Percentiles rank a stretch among this genome's conserved stretches.
Evolutionary conservation across 169 alveolate species (phyloP).

Genomic region (Cardiosporidium cionae): DNA sequence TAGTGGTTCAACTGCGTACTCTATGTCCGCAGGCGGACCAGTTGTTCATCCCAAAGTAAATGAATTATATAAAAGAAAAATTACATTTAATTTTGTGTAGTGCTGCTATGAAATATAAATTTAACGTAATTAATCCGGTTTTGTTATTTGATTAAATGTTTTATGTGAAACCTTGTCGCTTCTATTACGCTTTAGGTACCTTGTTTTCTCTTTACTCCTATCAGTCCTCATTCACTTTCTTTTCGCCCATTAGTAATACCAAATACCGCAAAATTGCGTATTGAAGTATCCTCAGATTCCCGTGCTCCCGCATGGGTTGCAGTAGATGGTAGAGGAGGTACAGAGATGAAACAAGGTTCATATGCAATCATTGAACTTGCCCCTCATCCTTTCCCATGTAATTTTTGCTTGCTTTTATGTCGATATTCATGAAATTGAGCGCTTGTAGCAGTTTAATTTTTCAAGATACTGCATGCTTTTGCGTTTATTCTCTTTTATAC

Average conservation of each 20-base stretch:
- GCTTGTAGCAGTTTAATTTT: not conserved
- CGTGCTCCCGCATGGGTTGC: constrained; percentile 46
- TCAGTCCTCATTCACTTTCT: constrained; percentile 91
- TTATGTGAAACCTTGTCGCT: no score
- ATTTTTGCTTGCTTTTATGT: not conserved
- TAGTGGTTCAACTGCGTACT: constrained; percentile 97
- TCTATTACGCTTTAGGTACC: no score
- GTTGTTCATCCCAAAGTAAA: constrained; percentile 83
- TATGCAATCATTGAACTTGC: constrained; percentile 1
- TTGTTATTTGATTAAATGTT: no score
- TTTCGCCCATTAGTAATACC: constrained; percentile 88
- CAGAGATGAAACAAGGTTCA: constrained; percentile 13
- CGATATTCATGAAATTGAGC: not conserved
- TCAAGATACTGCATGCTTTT: not conserved
- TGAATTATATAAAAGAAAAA: not conserved
- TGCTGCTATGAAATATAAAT: no score
- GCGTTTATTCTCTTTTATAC: not conserved
- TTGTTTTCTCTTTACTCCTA: constrained; percentile 81
- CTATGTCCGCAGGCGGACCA: constrained; percentile 94
- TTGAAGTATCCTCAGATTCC: constrained; percentile 50
- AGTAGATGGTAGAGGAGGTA: constrained; percentile 21
- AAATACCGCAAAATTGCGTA: constrained; percentile 35
- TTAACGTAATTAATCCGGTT: no score
- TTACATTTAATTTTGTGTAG: not conserved
- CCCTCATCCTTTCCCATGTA: constrained; percentile 21